These are phyloP conservation scores for Phytophthora pinifolia DNA, from an alignment of 352 stramenopile genomes.

Conservation along the genomic window DNA sequence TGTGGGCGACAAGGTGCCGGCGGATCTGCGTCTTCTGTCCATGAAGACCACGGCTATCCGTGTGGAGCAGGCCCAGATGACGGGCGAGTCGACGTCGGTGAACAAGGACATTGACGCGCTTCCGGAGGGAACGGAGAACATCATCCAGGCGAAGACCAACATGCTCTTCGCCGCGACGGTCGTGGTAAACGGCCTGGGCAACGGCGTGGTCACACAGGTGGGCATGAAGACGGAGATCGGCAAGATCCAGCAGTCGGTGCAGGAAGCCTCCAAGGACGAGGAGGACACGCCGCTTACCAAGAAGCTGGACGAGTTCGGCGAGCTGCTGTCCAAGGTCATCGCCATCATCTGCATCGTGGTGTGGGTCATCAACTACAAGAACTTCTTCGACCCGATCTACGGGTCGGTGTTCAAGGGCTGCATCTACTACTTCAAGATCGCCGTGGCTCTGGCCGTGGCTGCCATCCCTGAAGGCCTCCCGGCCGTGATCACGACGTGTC, in stretches of 20 bases:
- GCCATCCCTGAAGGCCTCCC: constrained; percentile 99
- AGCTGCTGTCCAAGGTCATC: constrained; percentile 96
- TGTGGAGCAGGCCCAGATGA: constrained; percentile 97
- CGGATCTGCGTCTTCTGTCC: constrained; percentile 94
- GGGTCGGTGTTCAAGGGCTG: constrained; percentile 93
- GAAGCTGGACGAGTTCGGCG: constrained; percentile 98
- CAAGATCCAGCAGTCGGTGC: constrained; percentile 95
- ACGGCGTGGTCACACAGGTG: constrained; percentile 94
- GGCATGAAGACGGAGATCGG: constrained; percentile 99
- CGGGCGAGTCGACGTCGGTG: constrained; percentile 94
- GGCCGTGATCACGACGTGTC: constrained; percentile 97
- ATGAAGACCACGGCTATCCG: constrained; percentile 95
- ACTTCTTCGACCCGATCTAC: constrained; percentile 92
- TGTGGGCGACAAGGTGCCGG: constrained; percentile 97
- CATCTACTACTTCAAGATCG: constrained; percentile 99
- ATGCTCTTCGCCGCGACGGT: constrained; percentile 98
- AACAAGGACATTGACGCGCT: constrained; percentile 90
- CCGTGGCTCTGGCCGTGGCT: constrained; percentile 97
- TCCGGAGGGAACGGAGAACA: constrained; percentile 60
- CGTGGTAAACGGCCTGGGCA: constrained; percentile 94
- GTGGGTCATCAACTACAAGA: constrained; percentile 97
- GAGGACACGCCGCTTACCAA: constrained; percentile 96
- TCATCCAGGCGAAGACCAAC: constrained; percentile 93
- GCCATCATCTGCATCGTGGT: constrained; percentile 97
- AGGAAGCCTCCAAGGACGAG: constrained; percentile 92